phyloP scores from a whole-genome alignment of 2,329 filamentous ascomycete species.

The Camillea tinctor region DNA sequence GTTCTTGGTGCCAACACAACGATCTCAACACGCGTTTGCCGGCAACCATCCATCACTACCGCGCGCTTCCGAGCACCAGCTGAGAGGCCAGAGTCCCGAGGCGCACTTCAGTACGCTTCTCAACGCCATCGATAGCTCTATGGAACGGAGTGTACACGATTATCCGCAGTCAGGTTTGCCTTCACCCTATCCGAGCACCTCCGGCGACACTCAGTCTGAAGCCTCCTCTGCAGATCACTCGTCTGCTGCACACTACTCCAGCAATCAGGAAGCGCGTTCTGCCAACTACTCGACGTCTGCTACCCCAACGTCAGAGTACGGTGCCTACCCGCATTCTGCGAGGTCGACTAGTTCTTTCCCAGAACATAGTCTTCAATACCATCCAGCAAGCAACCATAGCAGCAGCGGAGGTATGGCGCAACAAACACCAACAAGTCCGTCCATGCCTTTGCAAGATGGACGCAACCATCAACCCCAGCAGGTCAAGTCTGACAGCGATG shows the following conservation, averaged over 20 bases:
- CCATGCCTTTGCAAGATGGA: conserved; percentile 80
- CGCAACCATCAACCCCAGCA: conserved; percentile 72
- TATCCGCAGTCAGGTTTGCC: conserved; percentile 88
- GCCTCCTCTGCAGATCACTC: conserved; percentile 83
- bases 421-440: conserved; percentile 97
- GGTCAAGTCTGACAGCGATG: conserved; percentile 92
- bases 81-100: conserved; percentile 30
- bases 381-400: conserved; percentile 71
- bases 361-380: conserved; percentile 84
- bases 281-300: conserved; percentile 71
- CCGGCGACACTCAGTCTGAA: conserved; percentile 77
- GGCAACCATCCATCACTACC: conserved; percentile 30
- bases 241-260: conserved; percentile 87
- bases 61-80: conserved; percentile 26
- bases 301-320: conserved; percentile 88
- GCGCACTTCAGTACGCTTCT: conserved; percentile 31
- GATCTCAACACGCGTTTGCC: conserved; percentile 31
- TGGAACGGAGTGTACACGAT: conserved; percentile 66
- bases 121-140: conserved; percentile 38
- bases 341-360: conserved; percentile 77
- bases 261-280: conserved; percentile 75
- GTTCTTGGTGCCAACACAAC: conserved; percentile 33
- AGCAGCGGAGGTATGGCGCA: conserved; percentile 91
- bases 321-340: conserved; percentile 70
- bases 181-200: conserved; percentile 66